A percentile compares a stretch with the other conserved stretches of the same genome.
Evolutionary conservation across 2,329 filamentous ascomycete genomes (phyloP).

Genomic region (Metarhizium guizhouense): DNA sequence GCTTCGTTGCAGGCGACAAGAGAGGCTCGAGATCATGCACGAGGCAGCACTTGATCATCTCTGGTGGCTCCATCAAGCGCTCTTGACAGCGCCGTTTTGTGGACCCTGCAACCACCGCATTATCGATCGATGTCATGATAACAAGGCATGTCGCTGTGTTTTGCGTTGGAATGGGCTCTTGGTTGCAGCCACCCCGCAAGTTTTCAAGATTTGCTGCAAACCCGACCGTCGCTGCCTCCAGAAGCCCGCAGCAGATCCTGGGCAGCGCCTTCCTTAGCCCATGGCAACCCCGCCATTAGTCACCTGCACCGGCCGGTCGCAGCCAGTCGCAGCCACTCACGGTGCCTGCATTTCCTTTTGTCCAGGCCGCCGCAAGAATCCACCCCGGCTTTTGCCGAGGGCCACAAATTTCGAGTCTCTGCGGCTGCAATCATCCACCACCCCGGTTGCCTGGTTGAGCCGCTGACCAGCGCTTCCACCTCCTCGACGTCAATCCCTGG

Average conservation of each 20-base stretch:
- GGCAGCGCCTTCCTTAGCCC: constrained; percentile 10
- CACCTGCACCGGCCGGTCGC: neutral
- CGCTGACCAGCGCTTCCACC: neutral
- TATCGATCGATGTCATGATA: too few relatives aligned
- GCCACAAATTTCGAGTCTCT: neutral
- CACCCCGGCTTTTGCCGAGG: constrained; percentile 16
- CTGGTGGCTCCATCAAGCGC: too few relatives aligned
- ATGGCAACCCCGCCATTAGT: constrained; percentile 27
- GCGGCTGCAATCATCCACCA: neutral
- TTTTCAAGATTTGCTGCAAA: too few relatives aligned
- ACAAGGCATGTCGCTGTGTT: too few relatives aligned
- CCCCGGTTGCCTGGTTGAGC: neutral
- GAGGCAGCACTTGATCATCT: too few relatives aligned
- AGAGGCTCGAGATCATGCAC: too few relatives aligned
- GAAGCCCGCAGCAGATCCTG: too few relatives aligned
- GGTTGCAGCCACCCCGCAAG: neutral
- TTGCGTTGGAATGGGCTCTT: too few relatives aligned
- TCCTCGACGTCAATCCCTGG: neutral
- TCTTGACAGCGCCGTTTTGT: too few relatives aligned
- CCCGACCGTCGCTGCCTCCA: too few relatives aligned
- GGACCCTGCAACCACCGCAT: too few relatives aligned
- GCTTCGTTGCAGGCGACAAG: too few relatives aligned
- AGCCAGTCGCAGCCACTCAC: constrained; percentile 2
- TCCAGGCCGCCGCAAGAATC: neutral
- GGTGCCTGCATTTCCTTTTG: neutral